Base-by-base conservation (phyloP, 192 early-diverging fungal genomes). In the Chytriomyces hyalinus region DNA sequence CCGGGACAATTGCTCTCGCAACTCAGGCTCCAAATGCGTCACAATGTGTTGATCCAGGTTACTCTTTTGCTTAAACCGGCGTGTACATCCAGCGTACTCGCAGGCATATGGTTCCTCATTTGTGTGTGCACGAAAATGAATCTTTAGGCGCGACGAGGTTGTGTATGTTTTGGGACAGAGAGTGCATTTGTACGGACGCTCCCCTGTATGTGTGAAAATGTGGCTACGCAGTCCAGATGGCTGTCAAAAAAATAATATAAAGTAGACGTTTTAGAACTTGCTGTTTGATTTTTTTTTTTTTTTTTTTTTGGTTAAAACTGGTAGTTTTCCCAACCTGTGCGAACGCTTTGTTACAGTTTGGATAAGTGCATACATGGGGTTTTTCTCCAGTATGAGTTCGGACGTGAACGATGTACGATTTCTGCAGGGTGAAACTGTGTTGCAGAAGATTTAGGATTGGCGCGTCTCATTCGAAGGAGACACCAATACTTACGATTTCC, bases 311-410 rank as follows among this genome's bases (percentile, higher is more conserved):
- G 20, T 4, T n/a, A 20, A 57, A 57, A 57, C 13, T 57, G 20
- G 20, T n/a, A 57, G 53, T 57, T 57, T 57, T 13, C 13, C 53
- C 1, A 13, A 75, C 73, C 22, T 91, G 91, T 36, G 36, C 36
- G 75, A 95, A 95, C 28, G 88, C 88, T 82, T 93, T 92, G 73
- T 90, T 89, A 81, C 94, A 95, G 70, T 91, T 91, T 44, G 90
- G 84, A 69, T 90, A 90, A 49, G 88, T 88, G 82, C 94, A 95
- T 22, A 84, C 84, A 77, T 94, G 91, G 5, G 94, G 94, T 65
- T 91, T 90, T 82, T 95, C 94, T 63, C 94, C 94, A 2, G 94
- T 95, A 80, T 95, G 94, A 6, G 91, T 93, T 78, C 92, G 89
- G 61, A 92, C 90, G 74, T 95, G 94, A 47, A 73, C 71, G 49